Evolutionary conservation across 495 filamentous ascomycete genomes (phyloP).

Genomic region (Coniosporium apollinis): DNA sequence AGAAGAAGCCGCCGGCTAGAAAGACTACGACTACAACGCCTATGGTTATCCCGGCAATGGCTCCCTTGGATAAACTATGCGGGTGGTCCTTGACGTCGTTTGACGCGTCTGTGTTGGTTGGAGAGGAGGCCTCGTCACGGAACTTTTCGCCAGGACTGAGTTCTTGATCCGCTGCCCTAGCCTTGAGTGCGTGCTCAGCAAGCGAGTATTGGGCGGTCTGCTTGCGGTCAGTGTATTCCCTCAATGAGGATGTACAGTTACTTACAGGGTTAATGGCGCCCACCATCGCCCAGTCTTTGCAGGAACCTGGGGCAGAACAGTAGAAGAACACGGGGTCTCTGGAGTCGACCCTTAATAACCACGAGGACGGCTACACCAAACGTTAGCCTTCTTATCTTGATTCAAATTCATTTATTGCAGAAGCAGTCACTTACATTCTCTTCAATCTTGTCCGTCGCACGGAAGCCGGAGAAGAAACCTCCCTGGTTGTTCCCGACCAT

Average conservation of each 20-base stretch:
- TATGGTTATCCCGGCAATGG: conserved; percentile 30
- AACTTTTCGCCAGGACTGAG: no score
- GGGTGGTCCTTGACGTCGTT: no score
- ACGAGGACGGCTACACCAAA: conserved; percentile 34
- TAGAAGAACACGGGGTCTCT: conserved; percentile 45
- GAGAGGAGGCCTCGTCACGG: no score
- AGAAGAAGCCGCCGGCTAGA: conserved; percentile 26
- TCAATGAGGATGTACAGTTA: background rate
- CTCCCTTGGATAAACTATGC: conserved; percentile 25
- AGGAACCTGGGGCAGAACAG: conserved; percentile 32
- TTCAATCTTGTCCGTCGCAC: background rate
- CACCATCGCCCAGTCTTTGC: conserved; percentile 25
- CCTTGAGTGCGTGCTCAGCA: no score
- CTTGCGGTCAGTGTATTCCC: no score
- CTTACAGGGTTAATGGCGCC: conserved; percentile 29
- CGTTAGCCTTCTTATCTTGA: no score
- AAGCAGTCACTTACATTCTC: conserved; percentile 4
- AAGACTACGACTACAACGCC: conserved; percentile 20
- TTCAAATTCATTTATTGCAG: no score
- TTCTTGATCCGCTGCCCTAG: no score
- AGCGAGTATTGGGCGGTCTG: no score
- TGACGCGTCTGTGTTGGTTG: no score
- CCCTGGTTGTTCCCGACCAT: conserved; percentile 13
- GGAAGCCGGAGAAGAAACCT: conserved; percentile 5
- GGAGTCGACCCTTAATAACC: conserved; percentile 34